Evolutionary conservation across 495 filamentous ascomycete species (phyloP), one percentile per base, ranked within the genome.

Genomic region (Acidomyces sp.): DNA sequence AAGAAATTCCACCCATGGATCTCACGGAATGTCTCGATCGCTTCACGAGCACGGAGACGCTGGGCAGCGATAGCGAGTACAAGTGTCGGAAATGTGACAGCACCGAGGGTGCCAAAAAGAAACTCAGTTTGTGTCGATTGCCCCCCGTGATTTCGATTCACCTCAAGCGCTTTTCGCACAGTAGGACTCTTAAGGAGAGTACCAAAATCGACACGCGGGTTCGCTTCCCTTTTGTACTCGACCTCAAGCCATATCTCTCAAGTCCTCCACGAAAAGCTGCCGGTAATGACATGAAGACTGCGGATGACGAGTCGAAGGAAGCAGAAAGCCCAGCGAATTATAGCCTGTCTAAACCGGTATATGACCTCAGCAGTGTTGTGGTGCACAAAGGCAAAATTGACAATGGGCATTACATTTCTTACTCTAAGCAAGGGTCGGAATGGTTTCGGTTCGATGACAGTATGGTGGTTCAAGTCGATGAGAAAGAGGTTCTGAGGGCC

Each of bases 371-470:
- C 27, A 80, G 79, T 37, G 87, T 90, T 3, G 75, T 93, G 13
- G 84, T 88, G 35, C 87, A 93, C 53, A 75, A 78, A 24, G 87
- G 86, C 11, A 80, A 83, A 53, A 81, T 93, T 42, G 84, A 93
- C 49, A 78, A 82, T 26, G 82, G 87, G 0, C 87, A 95, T 55
- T 95, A 95, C 57, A 75, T 83, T 43, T 77, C 74, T n/a, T 95
- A 88, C 59, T 82, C 78, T 34, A 65, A 82, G 16, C 75, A 82
- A 35, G 81, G 79, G 17, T 75, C 81, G 36, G 76, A 88, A 73
- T 95, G 87, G 87, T 85, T 87, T 55, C 68, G 75, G 21, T 93
- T 93, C 65, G 85, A 95, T 49, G 87, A 95, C 58, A 84, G 84
- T 55, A 80, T 80, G 55, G 86, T 95, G 31, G 84, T 83, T 34